Evolutionary conservation across 2,329 filamentous ascomycete species (phyloP).

Genomic region (Trichophyton equinum): DNA sequence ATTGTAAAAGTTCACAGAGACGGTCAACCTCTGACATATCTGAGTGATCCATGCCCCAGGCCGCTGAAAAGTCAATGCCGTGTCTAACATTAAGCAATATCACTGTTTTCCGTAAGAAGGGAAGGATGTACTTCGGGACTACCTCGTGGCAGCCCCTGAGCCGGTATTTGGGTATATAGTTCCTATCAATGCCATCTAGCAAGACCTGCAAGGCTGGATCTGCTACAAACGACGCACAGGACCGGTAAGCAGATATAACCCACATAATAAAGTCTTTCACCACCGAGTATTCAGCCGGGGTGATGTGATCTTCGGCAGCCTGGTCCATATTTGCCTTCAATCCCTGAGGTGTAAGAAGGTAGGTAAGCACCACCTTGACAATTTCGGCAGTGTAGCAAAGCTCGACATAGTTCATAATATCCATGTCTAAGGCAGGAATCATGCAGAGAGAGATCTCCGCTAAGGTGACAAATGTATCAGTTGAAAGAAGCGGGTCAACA

Average conservation of each 20-base stretch:
- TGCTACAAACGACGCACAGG: background rate
- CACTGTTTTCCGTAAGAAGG: constrained; percentile 73
- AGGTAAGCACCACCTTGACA: constrained; percentile 60
- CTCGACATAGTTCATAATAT: constrained; percentile 66
- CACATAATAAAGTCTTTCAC: constrained; percentile 28
- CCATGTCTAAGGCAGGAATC: constrained; percentile 53
- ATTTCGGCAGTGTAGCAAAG: constrained; percentile 87
- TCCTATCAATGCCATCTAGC: background rate
- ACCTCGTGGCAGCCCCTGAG: constrained; percentile 25
- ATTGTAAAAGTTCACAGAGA: constrained; percentile 55
- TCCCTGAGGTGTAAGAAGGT: constrained; percentile 31
- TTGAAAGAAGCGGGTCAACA: constrained; percentile 28
- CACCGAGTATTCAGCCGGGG: background rate
- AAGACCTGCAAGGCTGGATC: background rate
- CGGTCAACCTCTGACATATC: constrained; percentile 62
- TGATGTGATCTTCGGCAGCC: constrained; percentile 14
- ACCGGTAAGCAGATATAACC: constrained; percentile 19
- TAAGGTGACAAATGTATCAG: constrained; percentile 48
- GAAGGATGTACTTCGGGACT: constrained; percentile 71
- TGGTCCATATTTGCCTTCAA: constrained; percentile 15
- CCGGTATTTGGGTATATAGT: constrained; percentile 10
- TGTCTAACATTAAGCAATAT: constrained; percentile 79
- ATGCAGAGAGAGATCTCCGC: constrained; percentile 64
- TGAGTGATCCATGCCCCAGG: constrained; percentile 35
- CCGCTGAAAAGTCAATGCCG: constrained; percentile 75